Base-by-base conservation (phyloP, 441 rosid genomes). In the Eutrema salsugineum region DNA sequence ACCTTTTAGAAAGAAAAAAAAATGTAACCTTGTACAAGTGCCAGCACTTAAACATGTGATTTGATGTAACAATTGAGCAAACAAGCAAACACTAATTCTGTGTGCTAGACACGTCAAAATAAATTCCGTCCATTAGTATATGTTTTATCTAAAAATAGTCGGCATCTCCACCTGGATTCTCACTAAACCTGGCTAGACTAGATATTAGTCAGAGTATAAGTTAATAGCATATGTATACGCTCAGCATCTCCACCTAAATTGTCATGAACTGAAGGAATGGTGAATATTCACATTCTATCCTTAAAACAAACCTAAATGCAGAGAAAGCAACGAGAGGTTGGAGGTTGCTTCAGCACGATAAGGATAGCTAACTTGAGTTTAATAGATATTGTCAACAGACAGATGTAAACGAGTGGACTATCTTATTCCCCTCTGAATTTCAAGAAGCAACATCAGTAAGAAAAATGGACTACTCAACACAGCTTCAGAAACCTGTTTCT, bases 401-500 rank as follows among this genome's bases (percentile, higher is more conserved):
- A 28, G 32, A 20, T 36, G 48, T 28, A 66, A 50, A 50, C 70
- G 10, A 38, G 61, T 51, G 39, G 27, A 42, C 15, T 20, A 40
- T 53, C 1, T 22, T 2, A 14, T 58, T 66, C 16, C 30, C 40
- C 12, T 40, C 11, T 3, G 51, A 62, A 35, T 11, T 48, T 39
- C 11, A 22, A 55, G 46, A 38, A 19, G n/a, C 46, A 33, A 58
- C 14, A 50, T 58, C 27, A 67, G 47, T 42, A 10, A 30, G 35
- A 51, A 83, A 12, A 30, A 17, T 6, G 20, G 6, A 64, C 32
- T 51, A 56, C n/a, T 20, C 39, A 42, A 40, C 62, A 47, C 5
- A 59, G 57, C 16, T 55, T 54, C 59, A 39, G 16, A 51, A 50
- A 88, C 97, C 96, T 94, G 97, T 82, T 90, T 94, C 83, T 94